phyloP scores from a whole-genome alignment of 306 rosid genomes.

The Elaeagnus macrophylla region DNA sequence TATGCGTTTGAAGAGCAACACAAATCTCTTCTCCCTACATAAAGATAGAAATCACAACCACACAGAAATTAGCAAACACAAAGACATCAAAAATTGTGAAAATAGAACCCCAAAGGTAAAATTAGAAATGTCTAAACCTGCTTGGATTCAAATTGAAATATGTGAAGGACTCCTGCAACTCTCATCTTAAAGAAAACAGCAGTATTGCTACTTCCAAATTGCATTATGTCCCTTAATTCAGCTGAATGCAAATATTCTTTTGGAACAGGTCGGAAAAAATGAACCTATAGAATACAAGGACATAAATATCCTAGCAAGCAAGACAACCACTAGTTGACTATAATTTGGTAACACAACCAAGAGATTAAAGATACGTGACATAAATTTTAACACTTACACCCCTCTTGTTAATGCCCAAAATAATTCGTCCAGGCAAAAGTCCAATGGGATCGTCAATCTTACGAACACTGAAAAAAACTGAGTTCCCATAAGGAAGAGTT shows the following conservation, averaged over 20 bases:
- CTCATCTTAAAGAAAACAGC: slow-evolving; percentile 97
- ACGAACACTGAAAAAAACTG: slow-evolving; percentile 82
- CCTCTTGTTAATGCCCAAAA: slow-evolving; percentile 90
- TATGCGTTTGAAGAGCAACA: slow-evolving; percentile 92
- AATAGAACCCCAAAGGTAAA: slow-evolving; percentile 1
- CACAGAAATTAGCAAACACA: slow-evolving; percentile 7
- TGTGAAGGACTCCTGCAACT: slow-evolving; percentile 95
- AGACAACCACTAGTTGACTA: not conserved
- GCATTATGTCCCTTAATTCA: slow-evolving; percentile 94
- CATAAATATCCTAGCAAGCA: not conserved
- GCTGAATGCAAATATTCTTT: slow-evolving; percentile 95
- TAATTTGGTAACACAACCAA: not conserved
- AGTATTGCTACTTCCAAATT: slow-evolving; percentile 91
- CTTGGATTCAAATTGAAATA: slow-evolving; percentile 92
- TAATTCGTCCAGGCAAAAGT: slow-evolving; percentile 80
- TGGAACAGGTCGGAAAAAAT: slow-evolving; percentile 93
- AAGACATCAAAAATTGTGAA: slow-evolving; percentile 1
- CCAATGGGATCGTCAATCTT: slow-evolving; percentile 98
- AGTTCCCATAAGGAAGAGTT: slow-evolving; percentile 82
- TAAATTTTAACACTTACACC: slow-evolving; percentile 49
- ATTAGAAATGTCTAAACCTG: slow-evolving; percentile 41
- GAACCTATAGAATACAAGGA: slow-evolving; percentile 44
- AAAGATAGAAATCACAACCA: slow-evolving; percentile 14
- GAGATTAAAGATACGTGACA: not conserved
- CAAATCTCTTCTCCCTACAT: slow-evolving; percentile 94